Evolutionary conservation across 164 flowering plant species (phyloP).

Genomic region (Chimonanthus salicifolius): DNA sequence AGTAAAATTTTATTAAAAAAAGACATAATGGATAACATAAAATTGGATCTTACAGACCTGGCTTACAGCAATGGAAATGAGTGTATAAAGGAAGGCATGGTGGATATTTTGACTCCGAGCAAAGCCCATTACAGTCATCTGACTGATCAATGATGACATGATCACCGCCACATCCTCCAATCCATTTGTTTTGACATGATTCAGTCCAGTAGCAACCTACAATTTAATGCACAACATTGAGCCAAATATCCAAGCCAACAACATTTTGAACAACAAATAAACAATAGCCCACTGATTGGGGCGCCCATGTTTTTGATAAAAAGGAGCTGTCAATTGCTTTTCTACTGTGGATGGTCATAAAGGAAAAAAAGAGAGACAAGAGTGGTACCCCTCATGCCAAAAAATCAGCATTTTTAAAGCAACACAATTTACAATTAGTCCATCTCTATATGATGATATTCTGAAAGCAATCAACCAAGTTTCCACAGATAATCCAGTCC

Average conservation of each 20-base stretch:
- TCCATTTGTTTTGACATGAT: constrained; percentile 32
- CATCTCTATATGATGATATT: no score
- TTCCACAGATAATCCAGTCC: no score
- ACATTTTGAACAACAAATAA: background rate
- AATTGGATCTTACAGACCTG: constrained; percentile 14
- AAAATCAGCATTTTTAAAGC: no score
- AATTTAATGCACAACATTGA: background rate
- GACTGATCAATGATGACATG: constrained; percentile 27
- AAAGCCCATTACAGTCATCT: constrained; percentile 27
- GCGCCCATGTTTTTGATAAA: no score
- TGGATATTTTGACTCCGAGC: constrained; percentile 19
- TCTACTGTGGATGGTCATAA: background rate
- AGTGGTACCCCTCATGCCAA: background rate
- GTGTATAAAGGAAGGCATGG: constrained; percentile 30
- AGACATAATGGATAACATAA: no score
- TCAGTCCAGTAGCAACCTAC: constrained; percentile 33
- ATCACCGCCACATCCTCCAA: constrained; percentile 30
- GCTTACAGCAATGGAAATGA: constrained; percentile 30
- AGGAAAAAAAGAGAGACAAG: no score
- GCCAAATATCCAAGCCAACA: constrained; percentile 2
- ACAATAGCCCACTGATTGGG: background rate
- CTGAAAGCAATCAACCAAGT: no score
- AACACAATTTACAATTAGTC: no score
- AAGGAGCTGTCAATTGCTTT: background rate
- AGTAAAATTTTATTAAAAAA: no score